Evolutionary conservation across 2,329 filamentous ascomycete species (phyloP).

Genomic region (Fusarium guadeloupense): DNA sequence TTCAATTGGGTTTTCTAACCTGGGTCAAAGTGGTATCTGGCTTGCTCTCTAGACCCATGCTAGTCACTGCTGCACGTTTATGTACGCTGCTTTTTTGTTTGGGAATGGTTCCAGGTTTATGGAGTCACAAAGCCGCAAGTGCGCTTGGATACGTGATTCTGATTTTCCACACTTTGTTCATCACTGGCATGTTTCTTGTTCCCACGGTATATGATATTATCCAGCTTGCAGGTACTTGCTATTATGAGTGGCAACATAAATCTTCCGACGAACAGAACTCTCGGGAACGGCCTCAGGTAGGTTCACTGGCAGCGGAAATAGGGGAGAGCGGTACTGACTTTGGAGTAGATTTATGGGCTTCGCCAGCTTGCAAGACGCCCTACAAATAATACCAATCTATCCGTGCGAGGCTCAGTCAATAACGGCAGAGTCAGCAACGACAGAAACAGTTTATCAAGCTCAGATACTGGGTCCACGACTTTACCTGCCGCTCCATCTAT

Average conservation of each 20-base stretch:
- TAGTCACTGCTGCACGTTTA: constrained; percentile 12
- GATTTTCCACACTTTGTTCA: constrained; percentile 69
- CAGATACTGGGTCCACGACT: background rate
- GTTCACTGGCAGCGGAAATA: background rate
- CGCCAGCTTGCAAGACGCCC: constrained; percentile 43
- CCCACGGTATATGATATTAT: constrained; percentile 22
- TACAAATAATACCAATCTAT: constrained; percentile 31
- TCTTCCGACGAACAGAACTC: background rate
- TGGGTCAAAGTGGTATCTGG: constrained; percentile 68
- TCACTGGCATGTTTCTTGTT: constrained; percentile 31
- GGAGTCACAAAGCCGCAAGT: constrained; percentile 67
- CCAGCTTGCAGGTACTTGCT: background rate
- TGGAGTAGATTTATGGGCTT: constrained; percentile 50
- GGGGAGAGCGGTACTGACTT: constrained; percentile 65
- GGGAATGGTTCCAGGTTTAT: constrained; percentile 67
- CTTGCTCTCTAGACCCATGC: background rate
- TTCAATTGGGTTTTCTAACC: constrained; percentile 43
- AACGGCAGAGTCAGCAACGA: constrained; percentile 10
- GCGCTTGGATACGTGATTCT: constrained; percentile 77
- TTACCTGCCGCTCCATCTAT: constrained; percentile 14
- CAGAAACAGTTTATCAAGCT: constrained; percentile 4
- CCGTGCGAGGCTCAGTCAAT: background rate
- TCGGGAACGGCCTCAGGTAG: constrained; percentile 30
- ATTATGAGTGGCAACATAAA: background rate
- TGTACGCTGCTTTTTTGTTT: constrained; percentile 45